phyloP scores from a whole-genome alignment of 108 stramenopile species.

The Nitzschia inconspicua region DNA sequence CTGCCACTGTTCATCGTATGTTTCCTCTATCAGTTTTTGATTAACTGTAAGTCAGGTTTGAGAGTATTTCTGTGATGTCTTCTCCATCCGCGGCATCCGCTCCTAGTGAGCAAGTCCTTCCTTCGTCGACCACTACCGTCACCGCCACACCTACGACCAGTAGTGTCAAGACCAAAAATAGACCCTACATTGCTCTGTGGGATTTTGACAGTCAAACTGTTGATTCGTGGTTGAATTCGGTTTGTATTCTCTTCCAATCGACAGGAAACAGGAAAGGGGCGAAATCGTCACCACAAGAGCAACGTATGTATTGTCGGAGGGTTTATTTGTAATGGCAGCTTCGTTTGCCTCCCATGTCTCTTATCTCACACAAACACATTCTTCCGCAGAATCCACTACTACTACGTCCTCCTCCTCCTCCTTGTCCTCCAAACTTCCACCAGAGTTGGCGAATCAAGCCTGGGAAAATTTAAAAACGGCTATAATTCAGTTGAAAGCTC shows the following conservation, averaged over 20 bases:
- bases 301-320: background rate
- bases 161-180: background rate
- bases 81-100: constrained; percentile 1
- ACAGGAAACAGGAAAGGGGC: background rate
- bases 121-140: background rate
- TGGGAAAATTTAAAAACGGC: constrained; percentile 22
- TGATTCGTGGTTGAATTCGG: constrained; percentile 16
- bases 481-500: constrained; percentile 3
- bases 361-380: background rate
- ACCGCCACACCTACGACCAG: background rate
- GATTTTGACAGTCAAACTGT: constrained; percentile 17
- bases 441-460: constrained; percentile 19
- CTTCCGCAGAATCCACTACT: too few species aligned
- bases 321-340: background rate
- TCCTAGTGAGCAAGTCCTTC: too few species aligned
- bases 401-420: too few species aligned
- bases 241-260: constrained; percentile 7
- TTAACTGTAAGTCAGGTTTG: too few species aligned
- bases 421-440: background rate
- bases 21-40: too few species aligned
- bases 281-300: background rate
- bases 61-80: too few species aligned
- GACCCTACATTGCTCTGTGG: constrained; percentile 7
- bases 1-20: too few species aligned
- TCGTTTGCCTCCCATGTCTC: background rate